These are phyloP conservation scores for Cephalotrichum gorgonifer DNA, from an alignment of 2,329 filamentous ascomycete genomes.

Conservation along the genomic window DNA sequence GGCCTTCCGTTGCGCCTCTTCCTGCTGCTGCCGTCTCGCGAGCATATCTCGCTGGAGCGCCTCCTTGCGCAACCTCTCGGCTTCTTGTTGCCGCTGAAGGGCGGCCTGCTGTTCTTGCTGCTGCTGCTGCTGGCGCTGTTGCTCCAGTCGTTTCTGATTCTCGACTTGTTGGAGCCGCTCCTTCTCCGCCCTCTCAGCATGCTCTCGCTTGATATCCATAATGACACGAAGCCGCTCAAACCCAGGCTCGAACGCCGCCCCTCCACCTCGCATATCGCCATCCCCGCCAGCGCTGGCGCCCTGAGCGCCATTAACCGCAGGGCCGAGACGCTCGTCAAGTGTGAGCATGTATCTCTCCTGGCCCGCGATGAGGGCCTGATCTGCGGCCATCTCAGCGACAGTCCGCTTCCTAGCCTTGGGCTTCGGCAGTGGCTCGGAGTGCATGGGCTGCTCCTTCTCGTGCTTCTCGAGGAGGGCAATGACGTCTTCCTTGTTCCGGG, in stretches of 20 bases:
- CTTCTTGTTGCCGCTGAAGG: constrained; percentile 31
- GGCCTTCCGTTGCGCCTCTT: constrained; percentile 21
- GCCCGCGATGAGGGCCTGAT: constrained; percentile 83
- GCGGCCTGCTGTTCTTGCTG: constrained; percentile 34
- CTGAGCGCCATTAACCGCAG: constrained; percentile 46
- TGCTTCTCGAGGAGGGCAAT: constrained; percentile 54
- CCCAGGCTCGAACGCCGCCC: constrained; percentile 67
- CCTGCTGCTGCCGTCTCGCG: constrained; percentile 12
- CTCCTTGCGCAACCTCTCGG: constrained; percentile 22
- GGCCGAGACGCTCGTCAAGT: constrained; percentile 70
- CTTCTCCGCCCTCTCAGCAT: constrained; percentile 65
- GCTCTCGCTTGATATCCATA: constrained; percentile 69
- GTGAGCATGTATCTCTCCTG: constrained; percentile 89
- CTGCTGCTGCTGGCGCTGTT: constrained; percentile 30
- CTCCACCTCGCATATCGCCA: constrained; percentile 61
- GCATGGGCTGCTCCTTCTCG: constrained; percentile 63
- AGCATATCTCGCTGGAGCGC: constrained; percentile 16
- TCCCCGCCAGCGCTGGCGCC: constrained; percentile 51
- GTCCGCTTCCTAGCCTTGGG: constrained; percentile 90
- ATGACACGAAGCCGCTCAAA: constrained; percentile 91
- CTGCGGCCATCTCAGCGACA: constrained; percentile 85
- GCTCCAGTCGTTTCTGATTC: constrained; percentile 41
- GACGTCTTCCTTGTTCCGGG: constrained; percentile 56
- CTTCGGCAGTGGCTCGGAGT: constrained; percentile 64
- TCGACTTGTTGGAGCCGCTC: constrained; percentile 62